Conservation (phyloP, 768 basidiomycete species). For the Termitomyces heimii region DNA sequence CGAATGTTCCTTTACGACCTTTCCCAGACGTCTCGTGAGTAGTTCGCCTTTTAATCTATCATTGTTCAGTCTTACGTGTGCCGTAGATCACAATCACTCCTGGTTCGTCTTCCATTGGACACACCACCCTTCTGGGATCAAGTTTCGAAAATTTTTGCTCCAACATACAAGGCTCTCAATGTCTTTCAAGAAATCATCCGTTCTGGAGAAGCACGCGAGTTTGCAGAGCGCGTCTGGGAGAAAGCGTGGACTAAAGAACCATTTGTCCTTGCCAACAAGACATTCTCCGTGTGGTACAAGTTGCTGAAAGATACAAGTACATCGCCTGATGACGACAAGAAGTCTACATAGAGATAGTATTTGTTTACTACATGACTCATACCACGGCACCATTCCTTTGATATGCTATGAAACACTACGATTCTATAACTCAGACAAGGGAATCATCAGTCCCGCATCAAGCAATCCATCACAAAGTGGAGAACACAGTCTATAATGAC, state of each 20-base stretch:
- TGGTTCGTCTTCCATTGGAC: conserved; percentile 55
- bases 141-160: conserved; percentile 50
- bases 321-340: conserved; percentile 32
- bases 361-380: background rate
- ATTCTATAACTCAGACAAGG: background rate
- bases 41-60: conserved; percentile 4
- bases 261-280: conserved; percentile 37
- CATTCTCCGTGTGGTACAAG: conserved; percentile 34
- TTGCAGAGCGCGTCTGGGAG: conserved; percentile 55
- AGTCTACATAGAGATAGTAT: conserved; percentile 13
- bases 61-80: background rate
- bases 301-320: conserved; percentile 39
- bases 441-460: background rate
- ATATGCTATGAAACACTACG: background rate
- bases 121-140: conserved; percentile 46
- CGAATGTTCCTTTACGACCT: conserved; percentile 33
- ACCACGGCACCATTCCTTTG: background rate
- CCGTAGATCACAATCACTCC: conserved; percentile 42
- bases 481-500: background rate
- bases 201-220: conserved; percentile 53
- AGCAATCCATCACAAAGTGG: background rate
- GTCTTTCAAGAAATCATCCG: conserved; percentile 48
- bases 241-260: conserved; percentile 63
- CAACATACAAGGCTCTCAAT: conserved; percentile 44
- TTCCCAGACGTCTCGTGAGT: conserved; percentile 33